Conservation (phyloP, 1,284 basidiomycete species). For the Athelia psychrophila region DNA sequence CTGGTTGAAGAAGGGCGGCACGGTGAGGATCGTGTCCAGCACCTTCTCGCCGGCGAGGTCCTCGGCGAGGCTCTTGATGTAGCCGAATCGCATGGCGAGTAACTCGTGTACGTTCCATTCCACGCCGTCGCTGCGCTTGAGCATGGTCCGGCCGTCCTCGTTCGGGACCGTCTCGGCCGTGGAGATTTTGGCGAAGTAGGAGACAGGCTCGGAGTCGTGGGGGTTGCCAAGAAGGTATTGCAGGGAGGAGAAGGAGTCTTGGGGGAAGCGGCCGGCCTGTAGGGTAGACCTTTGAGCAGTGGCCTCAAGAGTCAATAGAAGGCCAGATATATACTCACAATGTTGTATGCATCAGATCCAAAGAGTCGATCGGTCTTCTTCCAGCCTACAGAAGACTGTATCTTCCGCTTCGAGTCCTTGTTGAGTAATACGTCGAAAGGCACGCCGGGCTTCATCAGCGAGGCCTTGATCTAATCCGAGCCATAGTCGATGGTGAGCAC, state of each 20-base stretch:
- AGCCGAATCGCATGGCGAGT: slow-evolving; percentile 91
- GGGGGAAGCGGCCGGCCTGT: slow-evolving; percentile 92
- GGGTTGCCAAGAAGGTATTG: slow-evolving; percentile 86
- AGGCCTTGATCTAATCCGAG: slow-evolving; percentile 92
- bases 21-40: slow-evolving; percentile 79
- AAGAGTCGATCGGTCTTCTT: slow-evolving; percentile 89
- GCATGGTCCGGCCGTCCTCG: slow-evolving; percentile 49
- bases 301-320: too few relatives aligned
- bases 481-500: slow-evolving; percentile 96
- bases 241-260: slow-evolving; percentile 82
- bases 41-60: slow-evolving; percentile 74
- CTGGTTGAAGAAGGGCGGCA: slow-evolving; percentile 86
- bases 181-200: slow-evolving; percentile 68
- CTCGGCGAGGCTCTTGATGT: slow-evolving; percentile 89
- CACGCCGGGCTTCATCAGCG: too few relatives aligned
- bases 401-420: too few relatives aligned
- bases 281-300: slow-evolving; percentile 4
- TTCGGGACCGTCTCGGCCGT: slow-evolving; percentile 62
- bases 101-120: slow-evolving; percentile 88
- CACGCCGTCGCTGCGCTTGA: slow-evolving; percentile 60
- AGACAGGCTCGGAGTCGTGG: slow-evolving; percentile 56
- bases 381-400: slow-evolving; percentile 86
- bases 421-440: too few relatives aligned
- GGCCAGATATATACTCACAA: slow-evolving; percentile 52
- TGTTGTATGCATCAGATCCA: slow-evolving; percentile 82